Evolutionary conservation across 441 rosid species (phyloP).

Genomic region (Euphorbia corollata): DNA sequence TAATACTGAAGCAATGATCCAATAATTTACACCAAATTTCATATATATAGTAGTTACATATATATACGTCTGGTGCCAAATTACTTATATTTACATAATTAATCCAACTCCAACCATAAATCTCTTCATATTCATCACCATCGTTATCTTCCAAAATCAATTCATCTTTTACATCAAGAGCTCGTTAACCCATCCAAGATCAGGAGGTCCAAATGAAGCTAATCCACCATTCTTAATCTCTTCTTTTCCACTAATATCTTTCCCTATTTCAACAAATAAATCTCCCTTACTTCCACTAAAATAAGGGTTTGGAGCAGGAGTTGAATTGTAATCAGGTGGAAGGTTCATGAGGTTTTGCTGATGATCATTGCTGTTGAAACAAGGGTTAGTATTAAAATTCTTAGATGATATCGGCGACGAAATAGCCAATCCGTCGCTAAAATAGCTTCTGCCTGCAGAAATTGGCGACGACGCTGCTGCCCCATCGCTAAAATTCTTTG

Average conservation of each 20-base stretch:
- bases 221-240: slow-evolving; percentile 16
- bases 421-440: slow-evolving; percentile 27
- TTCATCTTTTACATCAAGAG: slow-evolving; percentile 44
- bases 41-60: slow-evolving; percentile 20
- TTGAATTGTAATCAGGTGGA: slow-evolving; percentile 40
- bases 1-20: background rate
- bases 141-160: background rate
- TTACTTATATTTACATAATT: slow-evolving; percentile 17
- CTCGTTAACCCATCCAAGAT: slow-evolving; percentile 88
- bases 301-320: slow-evolving; percentile 22
- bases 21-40: slow-evolving; percentile 28
- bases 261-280: slow-evolving; percentile 1
- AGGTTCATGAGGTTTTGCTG: slow-evolving; percentile 35
- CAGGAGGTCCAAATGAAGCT: slow-evolving; percentile 48
- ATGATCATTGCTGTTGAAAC: slow-evolving; percentile 25
- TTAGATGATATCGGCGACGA: background rate
- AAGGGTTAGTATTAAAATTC: slow-evolving; percentile 18
- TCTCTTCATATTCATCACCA: background rate
- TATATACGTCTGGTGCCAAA: slow-evolving; percentile 27
- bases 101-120: slow-evolving; percentile 4
- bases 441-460: slow-evolving; percentile 1
- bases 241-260: background rate
- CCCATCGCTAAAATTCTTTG: slow-evolving; percentile 33
- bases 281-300: slow-evolving; percentile 14
- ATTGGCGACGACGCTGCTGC: slow-evolving; percentile 3